A percentile compares a stretch with the other conserved stretches of the same genome.
Evolutionary conservation across 768 basidiomycete species (phyloP).

Genomic region (Collybia sp.): DNA sequence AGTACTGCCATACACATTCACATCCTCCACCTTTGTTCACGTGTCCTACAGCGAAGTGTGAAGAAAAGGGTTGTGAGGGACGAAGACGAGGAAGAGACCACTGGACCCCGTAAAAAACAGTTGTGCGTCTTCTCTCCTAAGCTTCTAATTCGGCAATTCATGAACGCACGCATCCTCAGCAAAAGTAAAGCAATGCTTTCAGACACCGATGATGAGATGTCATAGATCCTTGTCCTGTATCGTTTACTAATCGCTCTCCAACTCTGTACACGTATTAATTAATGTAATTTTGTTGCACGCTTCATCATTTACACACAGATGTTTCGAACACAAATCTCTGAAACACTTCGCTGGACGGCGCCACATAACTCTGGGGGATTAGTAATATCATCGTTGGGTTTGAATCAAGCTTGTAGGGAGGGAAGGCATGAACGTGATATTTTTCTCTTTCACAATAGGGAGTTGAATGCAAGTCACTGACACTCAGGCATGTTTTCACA

Average conservation of each 20-base stretch:
- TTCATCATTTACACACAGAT: too few species aligned
- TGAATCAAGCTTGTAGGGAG: too few species aligned
- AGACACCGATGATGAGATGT: slow-evolving; percentile 85
- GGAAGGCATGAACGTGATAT: too few species aligned
- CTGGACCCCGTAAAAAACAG: slow-evolving; percentile 72
- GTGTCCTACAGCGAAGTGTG: slow-evolving; percentile 31
- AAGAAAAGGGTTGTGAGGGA: slow-evolving; percentile 80
- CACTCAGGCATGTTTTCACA: background rate
- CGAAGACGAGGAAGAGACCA: slow-evolving; percentile 67
- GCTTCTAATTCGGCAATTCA: slow-evolving; percentile 5
- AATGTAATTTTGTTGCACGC: too few species aligned
- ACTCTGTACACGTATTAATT: slow-evolving; percentile 7
- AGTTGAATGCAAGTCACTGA: too few species aligned
- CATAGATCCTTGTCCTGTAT: slow-evolving; percentile 27
- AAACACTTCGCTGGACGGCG: too few species aligned
- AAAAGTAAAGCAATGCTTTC: slow-evolving; percentile 88
- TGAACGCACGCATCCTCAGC: slow-evolving; percentile 31
- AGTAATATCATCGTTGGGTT: too few species aligned
- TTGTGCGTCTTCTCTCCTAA: slow-evolving; percentile 43
- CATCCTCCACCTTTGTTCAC: background rate
- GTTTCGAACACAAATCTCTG: too few species aligned
- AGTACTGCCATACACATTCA: slow-evolving; percentile 30
- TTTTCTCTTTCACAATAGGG: too few species aligned
- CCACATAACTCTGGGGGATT: too few species aligned
- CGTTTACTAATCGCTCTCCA: slow-evolving; percentile 6